Conservation (phyloP, 2,329 filamentous ascomycete genomes). For the Colletotrichum neosansevieriae region DNA sequence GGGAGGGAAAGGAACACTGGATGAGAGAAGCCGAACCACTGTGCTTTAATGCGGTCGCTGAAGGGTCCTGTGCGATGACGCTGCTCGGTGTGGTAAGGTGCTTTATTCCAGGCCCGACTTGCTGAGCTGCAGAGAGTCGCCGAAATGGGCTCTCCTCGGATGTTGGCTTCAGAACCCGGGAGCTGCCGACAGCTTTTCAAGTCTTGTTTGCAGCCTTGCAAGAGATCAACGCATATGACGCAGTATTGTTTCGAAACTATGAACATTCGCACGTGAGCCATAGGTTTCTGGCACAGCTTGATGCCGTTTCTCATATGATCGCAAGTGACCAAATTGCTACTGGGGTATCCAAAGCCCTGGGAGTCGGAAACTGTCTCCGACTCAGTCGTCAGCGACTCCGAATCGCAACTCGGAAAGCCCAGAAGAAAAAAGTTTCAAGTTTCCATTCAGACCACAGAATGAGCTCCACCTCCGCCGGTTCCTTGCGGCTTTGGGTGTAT, state of each 20-base stretch:
- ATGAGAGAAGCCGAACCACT: conserved; percentile 22
- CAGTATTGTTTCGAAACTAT: conserved; percentile 1
- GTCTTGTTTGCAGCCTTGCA: conserved; percentile 29
- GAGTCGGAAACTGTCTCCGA: conserved; percentile 6
- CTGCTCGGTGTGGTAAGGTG: conserved; percentile 18
- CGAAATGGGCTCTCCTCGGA: conserved; percentile 12
- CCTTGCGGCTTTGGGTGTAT: conserved; percentile 25
- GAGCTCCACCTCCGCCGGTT: conserved; percentile 38
- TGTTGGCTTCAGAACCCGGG: conserved; percentile 27
- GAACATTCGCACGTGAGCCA: conserved; percentile 5
- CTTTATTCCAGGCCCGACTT: conserved; percentile 25
- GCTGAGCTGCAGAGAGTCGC: conserved; percentile 15
- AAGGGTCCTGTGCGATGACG: conserved; percentile 39
- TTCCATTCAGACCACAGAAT: conserved; percentile 14
- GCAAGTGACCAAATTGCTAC: background rate
- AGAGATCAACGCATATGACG: conserved; percentile 32
- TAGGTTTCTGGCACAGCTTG: background rate
- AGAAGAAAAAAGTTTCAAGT: conserved; percentile 27
- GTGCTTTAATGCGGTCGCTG: conserved; percentile 5
- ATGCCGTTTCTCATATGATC: background rate
- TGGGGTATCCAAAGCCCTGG: background rate
- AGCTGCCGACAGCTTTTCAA: conserved; percentile 23
- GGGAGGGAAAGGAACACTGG: conserved; percentile 7
- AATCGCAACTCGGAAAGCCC: conserved; percentile 20
- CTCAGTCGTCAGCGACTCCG: conserved; percentile 10